Percentiles rank a stretch among this genome's conserved stretches.
Conservation (phyloP, 805 yeast species). For the Metschnikowia sp. region DNA sequence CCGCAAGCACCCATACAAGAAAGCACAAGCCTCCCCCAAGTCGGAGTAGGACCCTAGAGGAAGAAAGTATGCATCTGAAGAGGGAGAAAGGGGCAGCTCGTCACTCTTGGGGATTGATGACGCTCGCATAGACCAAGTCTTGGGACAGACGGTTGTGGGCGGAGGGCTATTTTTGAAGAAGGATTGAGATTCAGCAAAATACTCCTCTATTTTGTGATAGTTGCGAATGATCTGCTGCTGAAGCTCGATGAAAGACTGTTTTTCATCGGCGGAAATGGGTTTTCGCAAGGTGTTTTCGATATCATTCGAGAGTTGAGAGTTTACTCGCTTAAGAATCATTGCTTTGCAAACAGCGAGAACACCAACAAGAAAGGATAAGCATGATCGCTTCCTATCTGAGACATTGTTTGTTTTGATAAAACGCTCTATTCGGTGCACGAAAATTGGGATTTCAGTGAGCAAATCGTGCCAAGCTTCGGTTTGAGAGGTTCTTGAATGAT, state of each 20-base stretch:
- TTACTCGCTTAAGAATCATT: constrained; percentile 29
- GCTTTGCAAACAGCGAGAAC: constrained; percentile 29
- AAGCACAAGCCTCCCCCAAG: constrained; percentile 30
- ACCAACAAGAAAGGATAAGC: constrained; percentile 20
- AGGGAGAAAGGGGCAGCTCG: constrained; percentile 20
- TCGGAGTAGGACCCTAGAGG: constrained; percentile 38
- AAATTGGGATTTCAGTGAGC: constrained; percentile 10
- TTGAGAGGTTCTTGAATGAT: background rate
- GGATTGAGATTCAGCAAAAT: constrained; percentile 28
- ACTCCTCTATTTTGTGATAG: constrained; percentile 19
- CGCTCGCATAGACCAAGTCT: constrained; percentile 26
- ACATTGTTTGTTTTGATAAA: constrained; percentile 13
- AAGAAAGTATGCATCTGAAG: constrained; percentile 26
- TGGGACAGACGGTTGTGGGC: constrained; percentile 29
- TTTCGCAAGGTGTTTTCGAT: background rate
- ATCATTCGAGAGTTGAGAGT: constrained; percentile 6
- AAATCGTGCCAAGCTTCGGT: constrained; percentile 12
- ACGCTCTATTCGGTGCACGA: constrained; percentile 16
- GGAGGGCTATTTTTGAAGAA: constrained; percentile 22
- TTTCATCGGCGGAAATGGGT: constrained; percentile 13
- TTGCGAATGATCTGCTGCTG: constrained; percentile 27
- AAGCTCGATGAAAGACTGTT: constrained; percentile 25
- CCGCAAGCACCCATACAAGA: constrained; percentile 26
- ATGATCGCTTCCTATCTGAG: constrained; percentile 13
- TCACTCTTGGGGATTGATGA: constrained; percentile 5